These are phyloP conservation scores for Poa annua DNA, from an alignment of 176 grass and related monocot species.

Conservation along the genomic window DNA sequence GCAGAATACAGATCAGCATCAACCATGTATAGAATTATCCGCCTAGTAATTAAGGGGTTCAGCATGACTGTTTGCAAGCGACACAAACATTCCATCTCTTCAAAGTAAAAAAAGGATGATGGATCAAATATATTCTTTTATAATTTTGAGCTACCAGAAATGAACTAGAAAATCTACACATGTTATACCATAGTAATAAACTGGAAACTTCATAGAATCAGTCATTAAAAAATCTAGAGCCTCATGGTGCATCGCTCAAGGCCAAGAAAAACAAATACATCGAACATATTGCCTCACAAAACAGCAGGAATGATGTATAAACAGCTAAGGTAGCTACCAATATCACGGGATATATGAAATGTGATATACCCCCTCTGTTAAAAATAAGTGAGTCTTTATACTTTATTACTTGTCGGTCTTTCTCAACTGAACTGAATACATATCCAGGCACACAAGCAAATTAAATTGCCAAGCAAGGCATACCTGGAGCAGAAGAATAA, in stretches of 20 bases:
- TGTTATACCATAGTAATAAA: conserved; percentile 6
- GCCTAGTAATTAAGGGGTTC: not conserved
- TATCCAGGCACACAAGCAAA: conserved; percentile 49
- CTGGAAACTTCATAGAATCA: conserved; percentile 8
- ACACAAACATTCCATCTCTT: conserved; percentile 20
- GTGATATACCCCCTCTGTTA: not conserved
- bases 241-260: conserved; percentile 5
- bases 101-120: not conserved
- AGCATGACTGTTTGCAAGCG: not conserved
- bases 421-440: conserved; percentile 32
- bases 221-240: conserved; percentile 6
- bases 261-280: conserved; percentile 12
- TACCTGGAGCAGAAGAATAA: conserved; percentile 93
- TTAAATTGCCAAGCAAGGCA: conserved; percentile 59
- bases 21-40: conserved; percentile 1
- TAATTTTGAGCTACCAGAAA: conserved; percentile 6
- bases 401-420: conserved; percentile 31
- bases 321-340: conserved; percentile 5
- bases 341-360: conserved; percentile 24
- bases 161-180: not conserved
- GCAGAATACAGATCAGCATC: conserved; percentile 20
- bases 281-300: conserved; percentile 12
- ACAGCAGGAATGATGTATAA: not conserved
- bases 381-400: conserved; percentile 26
- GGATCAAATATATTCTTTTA: conserved; percentile 15